These are phyloP conservation scores for Basipetospora chlamydospora DNA, from an alignment of 2,329 filamentous ascomycete genomes.

Conservation along the genomic window DNA sequence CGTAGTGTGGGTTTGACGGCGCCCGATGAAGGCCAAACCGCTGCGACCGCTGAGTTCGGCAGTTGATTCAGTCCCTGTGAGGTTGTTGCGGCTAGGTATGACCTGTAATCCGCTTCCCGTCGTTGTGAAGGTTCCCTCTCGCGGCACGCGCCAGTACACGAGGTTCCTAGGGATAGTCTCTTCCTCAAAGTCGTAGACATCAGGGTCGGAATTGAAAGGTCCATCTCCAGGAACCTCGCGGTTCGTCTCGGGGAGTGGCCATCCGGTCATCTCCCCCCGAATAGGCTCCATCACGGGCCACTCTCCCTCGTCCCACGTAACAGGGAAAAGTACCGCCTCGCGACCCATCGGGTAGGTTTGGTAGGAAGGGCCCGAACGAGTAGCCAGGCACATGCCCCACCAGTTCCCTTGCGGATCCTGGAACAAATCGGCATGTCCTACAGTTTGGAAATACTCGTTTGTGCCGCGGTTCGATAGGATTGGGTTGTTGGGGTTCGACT, in stretches of 20 bases:
- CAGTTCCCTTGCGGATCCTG: conserved; percentile 30
- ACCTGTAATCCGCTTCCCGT: conserved; percentile 17
- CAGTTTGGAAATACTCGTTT: conserved; percentile 24
- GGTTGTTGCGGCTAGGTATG: conserved; percentile 10
- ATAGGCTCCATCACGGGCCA: conserved; percentile 28
- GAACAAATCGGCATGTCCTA: conserved; percentile 30
- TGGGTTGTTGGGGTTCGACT: conserved; percentile 25
- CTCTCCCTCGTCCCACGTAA: conserved; percentile 30
- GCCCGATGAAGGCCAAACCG: conserved; percentile 36
- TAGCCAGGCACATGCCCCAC: conserved; percentile 25
- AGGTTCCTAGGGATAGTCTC: conserved; percentile 27
- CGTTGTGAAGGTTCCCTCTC: conserved; percentile 20
- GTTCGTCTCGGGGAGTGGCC: conserved; percentile 21
- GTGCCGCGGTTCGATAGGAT: conserved; percentile 26
- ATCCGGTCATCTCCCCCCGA: conserved; percentile 18
- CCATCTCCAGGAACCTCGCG: conserved; percentile 15
- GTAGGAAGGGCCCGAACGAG: conserved; percentile 26
- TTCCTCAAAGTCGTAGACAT: conserved; percentile 23
- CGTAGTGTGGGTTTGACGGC: conserved; percentile 38
- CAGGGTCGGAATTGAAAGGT: conserved; percentile 21
- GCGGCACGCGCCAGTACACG: conserved; percentile 30
- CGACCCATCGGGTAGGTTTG: conserved; percentile 36
- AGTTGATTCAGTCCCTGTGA: conserved; percentile 8
- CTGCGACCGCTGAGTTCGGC: conserved; percentile 17
- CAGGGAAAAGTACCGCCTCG: conserved; percentile 35